These are phyloP conservation scores for Pyrus pyrifolia DNA, from an alignment of 306 rosid genomes.

Conservation along the genomic window DNA sequence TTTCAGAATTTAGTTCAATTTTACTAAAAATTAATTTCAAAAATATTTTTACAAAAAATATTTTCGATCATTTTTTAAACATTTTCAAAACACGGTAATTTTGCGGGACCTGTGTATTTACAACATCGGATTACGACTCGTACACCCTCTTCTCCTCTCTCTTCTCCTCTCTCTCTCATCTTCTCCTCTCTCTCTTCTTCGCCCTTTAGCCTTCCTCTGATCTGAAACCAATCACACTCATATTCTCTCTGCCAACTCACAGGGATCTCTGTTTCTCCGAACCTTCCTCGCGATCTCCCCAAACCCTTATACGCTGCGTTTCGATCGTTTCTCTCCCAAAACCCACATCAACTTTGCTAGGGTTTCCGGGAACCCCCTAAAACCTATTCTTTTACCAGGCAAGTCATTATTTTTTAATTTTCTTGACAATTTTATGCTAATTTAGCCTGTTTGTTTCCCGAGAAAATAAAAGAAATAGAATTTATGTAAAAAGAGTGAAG, in stretches of 20 bases:
- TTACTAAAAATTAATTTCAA: no score
- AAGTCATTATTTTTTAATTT: slow-evolving; percentile 7
- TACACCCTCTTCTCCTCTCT: slow-evolving; percentile 10
- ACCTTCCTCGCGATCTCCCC: slow-evolving; percentile 21
- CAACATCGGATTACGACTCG: slow-evolving; percentile 6
- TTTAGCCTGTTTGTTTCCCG: slow-evolving; percentile 20
- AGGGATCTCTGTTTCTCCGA: slow-evolving; percentile 32
- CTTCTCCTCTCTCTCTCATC: neutral
- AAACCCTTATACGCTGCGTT: neutral
- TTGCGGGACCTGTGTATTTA: neutral
- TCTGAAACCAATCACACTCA: slow-evolving; percentile 31
- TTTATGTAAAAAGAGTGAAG: neutral
- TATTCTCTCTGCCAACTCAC: slow-evolving; percentile 16
- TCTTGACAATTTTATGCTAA: neutral
- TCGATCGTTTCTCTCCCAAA: slow-evolving; percentile 3
- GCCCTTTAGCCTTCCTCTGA: slow-evolving; percentile 17
- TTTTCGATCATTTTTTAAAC: no score
- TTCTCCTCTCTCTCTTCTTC: neutral
- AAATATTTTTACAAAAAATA: no score
- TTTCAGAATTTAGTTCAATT: no score
- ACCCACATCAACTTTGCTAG: slow-evolving; percentile 29
- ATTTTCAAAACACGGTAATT: no score
- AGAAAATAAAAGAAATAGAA: neutral
- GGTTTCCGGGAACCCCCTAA: slow-evolving; percentile 36
- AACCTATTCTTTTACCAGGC: slow-evolving; percentile 23